Percentiles rank a stretch among this genome's conserved stretches.
phyloP scores from a whole-genome alignment of 163 green algal species.

The Prototheca cutis region DNA sequence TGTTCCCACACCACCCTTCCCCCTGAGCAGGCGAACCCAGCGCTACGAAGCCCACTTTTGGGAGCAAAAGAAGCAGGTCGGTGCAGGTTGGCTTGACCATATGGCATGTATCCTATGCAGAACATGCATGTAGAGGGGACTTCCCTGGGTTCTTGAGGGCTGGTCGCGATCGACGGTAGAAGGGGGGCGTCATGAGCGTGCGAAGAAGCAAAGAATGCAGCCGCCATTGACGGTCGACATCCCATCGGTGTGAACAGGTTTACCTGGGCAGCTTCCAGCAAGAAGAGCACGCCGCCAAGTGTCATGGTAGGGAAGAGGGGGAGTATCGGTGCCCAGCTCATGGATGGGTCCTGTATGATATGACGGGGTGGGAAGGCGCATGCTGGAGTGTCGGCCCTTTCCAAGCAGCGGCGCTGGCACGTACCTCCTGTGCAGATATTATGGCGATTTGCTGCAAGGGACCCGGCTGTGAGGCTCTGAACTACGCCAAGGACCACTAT shows the following conservation, averaged over 20 bases:
- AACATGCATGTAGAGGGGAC: not conserved
- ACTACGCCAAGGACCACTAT: constrained; percentile 24
- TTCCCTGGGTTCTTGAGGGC: no score
- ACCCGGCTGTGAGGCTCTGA: constrained; percentile 10
- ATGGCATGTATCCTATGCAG: not conserved
- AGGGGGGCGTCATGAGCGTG: no score
- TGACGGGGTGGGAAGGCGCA: no score
- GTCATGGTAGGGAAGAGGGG: constrained; percentile 16
- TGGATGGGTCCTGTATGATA: no score
- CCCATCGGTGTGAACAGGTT: no score
- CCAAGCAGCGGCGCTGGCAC: no score
- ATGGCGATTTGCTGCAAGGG: constrained; percentile 29
- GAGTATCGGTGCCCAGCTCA: no score
- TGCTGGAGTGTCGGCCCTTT: no score
- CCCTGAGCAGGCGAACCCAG: constrained; percentile 25
- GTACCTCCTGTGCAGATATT: constrained; percentile 18
- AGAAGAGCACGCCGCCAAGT: constrained; percentile 42
- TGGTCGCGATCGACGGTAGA: no score
- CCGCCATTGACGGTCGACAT: no score
- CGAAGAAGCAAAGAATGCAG: no score
- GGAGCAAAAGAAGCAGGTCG: constrained; percentile 45
- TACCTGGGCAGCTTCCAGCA: constrained; percentile 57
- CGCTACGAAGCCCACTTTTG: constrained; percentile 57
- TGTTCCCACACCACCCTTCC: not conserved
- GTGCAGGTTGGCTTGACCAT: not conserved